phyloP scores from a whole-genome alignment of 306 rosid genomes.

The Dryas alaskensis region DNA sequence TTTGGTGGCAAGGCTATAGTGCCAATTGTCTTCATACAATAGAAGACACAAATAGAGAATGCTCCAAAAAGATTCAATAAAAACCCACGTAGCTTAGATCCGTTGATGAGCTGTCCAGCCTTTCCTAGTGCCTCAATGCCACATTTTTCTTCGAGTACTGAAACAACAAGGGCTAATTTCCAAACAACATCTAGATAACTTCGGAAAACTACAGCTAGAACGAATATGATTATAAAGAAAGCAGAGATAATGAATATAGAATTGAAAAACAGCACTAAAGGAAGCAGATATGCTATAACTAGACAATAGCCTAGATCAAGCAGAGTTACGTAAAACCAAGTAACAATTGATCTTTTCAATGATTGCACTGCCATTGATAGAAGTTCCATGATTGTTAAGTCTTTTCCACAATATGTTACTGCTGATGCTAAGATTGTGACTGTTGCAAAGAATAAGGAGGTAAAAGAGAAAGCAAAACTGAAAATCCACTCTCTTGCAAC shows the following conservation, averaged over 20 bases:
- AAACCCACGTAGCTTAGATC: slow-evolving; percentile 14
- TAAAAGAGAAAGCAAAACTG: not conserved
- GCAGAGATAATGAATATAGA: not conserved
- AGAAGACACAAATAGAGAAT: no score
- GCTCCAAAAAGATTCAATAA: slow-evolving; percentile 7
- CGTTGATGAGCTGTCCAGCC: slow-evolving; percentile 23
- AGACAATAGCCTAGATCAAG: slow-evolving; percentile 11
- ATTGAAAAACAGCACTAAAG: not conserved
- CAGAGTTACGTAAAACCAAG: slow-evolving; percentile 17
- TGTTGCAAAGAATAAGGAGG: not conserved
- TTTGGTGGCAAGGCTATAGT: not conserved
- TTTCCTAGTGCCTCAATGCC: slow-evolving; percentile 28
- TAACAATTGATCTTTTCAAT: slow-evolving; percentile 18
- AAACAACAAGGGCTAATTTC: slow-evolving; percentile 22
- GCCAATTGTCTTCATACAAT: not conserved
- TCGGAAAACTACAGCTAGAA: not conserved
- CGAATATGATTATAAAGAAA: not conserved
- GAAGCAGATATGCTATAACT: not conserved
- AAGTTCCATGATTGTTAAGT: slow-evolving; percentile 1
- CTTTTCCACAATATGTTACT: not conserved
- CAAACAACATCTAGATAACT: slow-evolving; percentile 17
- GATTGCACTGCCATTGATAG: not conserved
- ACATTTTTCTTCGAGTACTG: slow-evolving; percentile 26
- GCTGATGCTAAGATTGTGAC: slow-evolving; percentile 7
- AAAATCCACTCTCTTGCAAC: not conserved